Evolutionary conservation across 75 land plant genomes (phyloP), one percentile per base, ranked within the genome.

Genomic region (Picea glauca): DNA sequence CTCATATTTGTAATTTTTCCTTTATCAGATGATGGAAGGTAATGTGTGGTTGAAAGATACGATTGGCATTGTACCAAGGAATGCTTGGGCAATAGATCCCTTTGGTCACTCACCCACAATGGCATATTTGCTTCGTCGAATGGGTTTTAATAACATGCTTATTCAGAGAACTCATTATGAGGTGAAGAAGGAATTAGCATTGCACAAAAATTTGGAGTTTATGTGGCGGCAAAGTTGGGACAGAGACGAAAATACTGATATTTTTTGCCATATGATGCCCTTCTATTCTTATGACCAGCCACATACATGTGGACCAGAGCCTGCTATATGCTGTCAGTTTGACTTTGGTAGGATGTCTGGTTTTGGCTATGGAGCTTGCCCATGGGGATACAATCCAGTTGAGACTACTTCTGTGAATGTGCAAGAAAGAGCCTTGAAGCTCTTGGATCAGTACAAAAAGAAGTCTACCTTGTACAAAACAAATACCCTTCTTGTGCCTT

Each of bases 171-270:
- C 99, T 57, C 99, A 98, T 78, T 98, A 95, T 85, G 99, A 98
- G 79, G 84, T 98, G 63, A 98, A 98, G 80, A 98, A 98, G 75
- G 96, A 87, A 61, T 87, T 98, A 46, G 93, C 99, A 54, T 68
- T 65, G 84, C 78, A 95, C 14, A 79, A 91, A 40, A 95, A 90
- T 84, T 77, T 98, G 67, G 99, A 98, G 83, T 98, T 90, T 58
- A 72, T 93, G 35, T 98, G 99, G 99, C 82, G 99, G n/a, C 99
- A 98, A 78, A 93, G 91, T 83, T 95, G 99, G 99, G 99, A 98
- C 84, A 74, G 81, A 5, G 84, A 83, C 14, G 98, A 92, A 79
- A 87, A 85, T 46, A 93, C 99, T 6, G 99, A 95, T 79, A 98
- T 98, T 40, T 93, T 98, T 74, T 98, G 98, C 62, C 99, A 98